phyloP scores from a whole-genome alignment of 257 asterid species.

The Solanum tacnaense region DNA sequence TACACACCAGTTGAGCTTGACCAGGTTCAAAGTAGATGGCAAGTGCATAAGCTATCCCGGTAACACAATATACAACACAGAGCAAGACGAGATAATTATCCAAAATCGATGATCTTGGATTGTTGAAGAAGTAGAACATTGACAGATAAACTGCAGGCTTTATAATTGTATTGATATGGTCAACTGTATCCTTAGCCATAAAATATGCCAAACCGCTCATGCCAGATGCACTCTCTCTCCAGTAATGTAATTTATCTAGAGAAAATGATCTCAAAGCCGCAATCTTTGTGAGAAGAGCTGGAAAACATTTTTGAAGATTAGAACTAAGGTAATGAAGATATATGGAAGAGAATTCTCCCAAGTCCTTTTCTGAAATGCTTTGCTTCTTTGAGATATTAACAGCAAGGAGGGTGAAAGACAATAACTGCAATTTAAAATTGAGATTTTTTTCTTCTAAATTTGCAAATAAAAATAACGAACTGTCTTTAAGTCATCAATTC shows the following conservation, averaged over 20 bases:
- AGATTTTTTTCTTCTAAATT: neutral
- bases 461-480: neutral
- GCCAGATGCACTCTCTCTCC: constrained; percentile 96
- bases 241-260: constrained; percentile 81
- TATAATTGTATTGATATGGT: constrained; percentile 69
- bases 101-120: constrained; percentile 69
- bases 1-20: constrained; percentile 79
- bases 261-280: constrained; percentile 93
- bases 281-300: constrained; percentile 81
- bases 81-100: constrained; percentile 70
- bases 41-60: constrained; percentile 87
- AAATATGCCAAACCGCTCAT: constrained; percentile 98
- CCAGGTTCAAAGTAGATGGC: constrained; percentile 89
- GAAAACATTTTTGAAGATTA: neutral
- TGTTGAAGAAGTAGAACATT: constrained; percentile 97
- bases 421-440: neutral
- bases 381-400: neutral
- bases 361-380: neutral
- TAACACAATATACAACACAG: constrained; percentile 87
- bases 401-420: neutral
- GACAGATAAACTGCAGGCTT: constrained; percentile 93
- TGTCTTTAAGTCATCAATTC: neutral
- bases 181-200: constrained; percentile 81
- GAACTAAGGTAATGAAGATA: neutral
- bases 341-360: neutral